Percentiles rank a stretch among this genome's conserved stretches.
These are phyloP conservation scores for Orbilia quercus DNA, from an alignment of 2,329 filamentous ascomycete species.

Conservation along the genomic window DNA sequence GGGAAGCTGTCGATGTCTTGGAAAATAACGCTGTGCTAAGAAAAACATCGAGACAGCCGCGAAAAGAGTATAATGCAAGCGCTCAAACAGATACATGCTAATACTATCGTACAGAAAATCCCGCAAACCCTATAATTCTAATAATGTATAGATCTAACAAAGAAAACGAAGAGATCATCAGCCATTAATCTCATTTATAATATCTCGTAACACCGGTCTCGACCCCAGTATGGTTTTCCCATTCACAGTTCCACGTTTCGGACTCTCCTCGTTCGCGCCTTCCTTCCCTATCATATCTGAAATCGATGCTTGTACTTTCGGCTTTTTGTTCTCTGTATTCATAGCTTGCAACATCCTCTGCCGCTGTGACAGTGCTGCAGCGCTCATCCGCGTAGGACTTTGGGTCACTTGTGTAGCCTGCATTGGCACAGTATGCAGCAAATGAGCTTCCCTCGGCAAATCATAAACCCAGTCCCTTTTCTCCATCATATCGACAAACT, in stretches of 20 bases:
- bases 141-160: slow-evolving; percentile 3
- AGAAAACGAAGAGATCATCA: slow-evolving; percentile 14
- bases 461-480: slow-evolving; percentile 82
- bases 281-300: slow-evolving; percentile 57
- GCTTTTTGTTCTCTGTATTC: slow-evolving; percentile 59
- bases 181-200: slow-evolving; percentile 75
- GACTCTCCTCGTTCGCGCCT: slow-evolving; percentile 54
- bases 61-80: neutral
- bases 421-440: slow-evolving; percentile 70
- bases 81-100: neutral
- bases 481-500: slow-evolving; percentile 82
- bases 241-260: slow-evolving; percentile 65
- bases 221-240: slow-evolving; percentile 70
- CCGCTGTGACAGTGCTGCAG: slow-evolving; percentile 55
- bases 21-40: neutral
- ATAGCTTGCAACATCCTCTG: slow-evolving; percentile 57
- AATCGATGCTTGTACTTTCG: slow-evolving; percentile 43
- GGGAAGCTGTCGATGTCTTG: too few species aligned
- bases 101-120: slow-evolving; percentile 6
- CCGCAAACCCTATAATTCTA: neutral
- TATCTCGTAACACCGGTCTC: slow-evolving; percentile 77
- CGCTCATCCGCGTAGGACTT: slow-evolving; percentile 54
- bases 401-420: slow-evolving; percentile 66
- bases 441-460: slow-evolving; percentile 74
- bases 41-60: neutral